Percentiles rank a stretch among this genome's conserved stretches.
Conservation (phyloP, 306 rosid species). For the Phaseolus lunatus region DNA sequence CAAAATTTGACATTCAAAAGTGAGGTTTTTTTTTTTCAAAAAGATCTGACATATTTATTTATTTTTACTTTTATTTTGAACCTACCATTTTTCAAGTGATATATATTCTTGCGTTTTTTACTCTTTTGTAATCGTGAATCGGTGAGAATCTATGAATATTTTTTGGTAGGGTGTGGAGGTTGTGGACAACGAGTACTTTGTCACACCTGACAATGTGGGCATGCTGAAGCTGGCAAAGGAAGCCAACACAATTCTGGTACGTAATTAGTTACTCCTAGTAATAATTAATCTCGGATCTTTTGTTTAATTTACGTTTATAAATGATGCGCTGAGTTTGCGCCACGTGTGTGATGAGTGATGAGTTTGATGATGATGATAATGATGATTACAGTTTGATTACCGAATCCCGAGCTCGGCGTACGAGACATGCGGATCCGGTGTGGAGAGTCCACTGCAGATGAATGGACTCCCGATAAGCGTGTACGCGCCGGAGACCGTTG, state of each 20-base stretch:
- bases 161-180: constrained; percentile 74
- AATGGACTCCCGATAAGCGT: constrained; percentile 89
- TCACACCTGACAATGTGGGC: constrained; percentile 84
- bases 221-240: constrained; percentile 92
- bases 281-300: background rate
- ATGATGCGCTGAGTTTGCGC: background rate
- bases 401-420: constrained; percentile 62
- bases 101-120: too few relatives aligned
- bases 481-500: constrained; percentile 95
- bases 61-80: background rate
- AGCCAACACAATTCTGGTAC: constrained; percentile 84
- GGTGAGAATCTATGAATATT: constrained; percentile 2
- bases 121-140: background rate
- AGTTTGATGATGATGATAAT: background rate
- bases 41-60: background rate
- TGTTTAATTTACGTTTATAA: background rate
- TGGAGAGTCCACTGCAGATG: constrained; percentile 76
- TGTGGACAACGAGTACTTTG: constrained; percentile 82
- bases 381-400: constrained; percentile 69
- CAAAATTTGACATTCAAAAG: background rate
- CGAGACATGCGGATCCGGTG: constrained; percentile 68
- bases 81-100: background rate
- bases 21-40: background rate
- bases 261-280: background rate
- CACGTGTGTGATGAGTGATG: background rate